Conservation (phyloP, 768 basidiomycete genomes). For the Multifurca ochricompacta region DNA sequence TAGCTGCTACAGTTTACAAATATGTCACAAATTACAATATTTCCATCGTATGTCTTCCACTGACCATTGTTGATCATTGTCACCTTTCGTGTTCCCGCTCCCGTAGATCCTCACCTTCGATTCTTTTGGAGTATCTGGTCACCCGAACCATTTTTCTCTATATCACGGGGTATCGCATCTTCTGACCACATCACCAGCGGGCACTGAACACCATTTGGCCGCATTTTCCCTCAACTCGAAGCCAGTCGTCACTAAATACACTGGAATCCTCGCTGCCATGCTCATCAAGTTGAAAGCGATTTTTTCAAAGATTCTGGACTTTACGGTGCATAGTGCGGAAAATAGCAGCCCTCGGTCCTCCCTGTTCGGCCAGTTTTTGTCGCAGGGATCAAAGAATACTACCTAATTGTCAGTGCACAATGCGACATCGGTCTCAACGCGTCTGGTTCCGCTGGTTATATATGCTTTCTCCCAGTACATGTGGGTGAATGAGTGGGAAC, state of each 20-base stretch:
- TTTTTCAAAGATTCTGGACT: slow-evolving; percentile 5
- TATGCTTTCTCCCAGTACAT: slow-evolving; percentile 76
- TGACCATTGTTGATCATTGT: background rate
- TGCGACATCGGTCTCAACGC: slow-evolving; percentile 64
- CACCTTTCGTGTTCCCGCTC: slow-evolving; percentile 22
- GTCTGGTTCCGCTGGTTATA: slow-evolving; percentile 90
- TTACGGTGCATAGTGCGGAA: background rate
- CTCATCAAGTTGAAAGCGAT: slow-evolving; percentile 41
- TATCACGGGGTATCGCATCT: slow-evolving; percentile 47
- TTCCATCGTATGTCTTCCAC: slow-evolving; percentile 42
- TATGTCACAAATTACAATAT: slow-evolving; percentile 56
- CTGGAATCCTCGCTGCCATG: slow-evolving; percentile 43
- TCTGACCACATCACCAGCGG: slow-evolving; percentile 19
- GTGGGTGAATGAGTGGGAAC: slow-evolving; percentile 86
- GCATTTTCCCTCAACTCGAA: slow-evolving; percentile 58
- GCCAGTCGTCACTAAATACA: slow-evolving; percentile 53
- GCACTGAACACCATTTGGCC: slow-evolving; percentile 20
- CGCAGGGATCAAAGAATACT: slow-evolving; percentile 49
- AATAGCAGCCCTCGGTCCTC: slow-evolving; percentile 4
- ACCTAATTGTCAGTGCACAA: slow-evolving; percentile 61
- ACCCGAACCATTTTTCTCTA: slow-evolving; percentile 80
- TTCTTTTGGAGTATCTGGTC: slow-evolving; percentile 61
- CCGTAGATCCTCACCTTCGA: slow-evolving; percentile 84
- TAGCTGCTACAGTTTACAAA: slow-evolving; percentile 50
- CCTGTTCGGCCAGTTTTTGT: slow-evolving; percentile 40